These are phyloP conservation scores for Telopea speciosissima DNA, from an alignment of 177 flowering plant genomes.

Conservation along the genomic window DNA sequence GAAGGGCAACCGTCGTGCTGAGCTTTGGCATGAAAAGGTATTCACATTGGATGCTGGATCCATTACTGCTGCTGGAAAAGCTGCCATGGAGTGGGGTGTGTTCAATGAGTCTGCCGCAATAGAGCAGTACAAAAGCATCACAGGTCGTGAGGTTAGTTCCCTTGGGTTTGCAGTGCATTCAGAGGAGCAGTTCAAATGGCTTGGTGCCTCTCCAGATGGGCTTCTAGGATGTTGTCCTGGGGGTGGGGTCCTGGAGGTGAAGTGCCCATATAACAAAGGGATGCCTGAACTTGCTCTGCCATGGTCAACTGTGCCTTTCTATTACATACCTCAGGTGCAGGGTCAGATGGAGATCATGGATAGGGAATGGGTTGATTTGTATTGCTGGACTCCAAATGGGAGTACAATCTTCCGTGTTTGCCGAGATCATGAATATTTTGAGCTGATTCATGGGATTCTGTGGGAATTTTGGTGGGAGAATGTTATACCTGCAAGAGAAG, in stretches of 20 bases:
- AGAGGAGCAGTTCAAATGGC: conserved; percentile 52
- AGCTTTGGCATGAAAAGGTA: conserved; percentile 94
- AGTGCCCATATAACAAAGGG: conserved; percentile 93
- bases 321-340: conserved; percentile 97
- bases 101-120: conserved; percentile 69
- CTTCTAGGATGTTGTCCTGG: conserved; percentile 55
- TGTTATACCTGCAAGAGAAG: conserved; percentile 85
- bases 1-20: conserved; percentile 76
- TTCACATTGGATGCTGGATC: conserved; percentile 32
- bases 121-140: conserved; percentile 71
- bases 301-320: conserved; percentile 77
- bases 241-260: conserved; percentile 92
- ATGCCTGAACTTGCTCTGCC: conserved; percentile 80
- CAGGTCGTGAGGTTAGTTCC: conserved; percentile 71
- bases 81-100: conserved; percentile 94
- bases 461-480: conserved; percentile 96
- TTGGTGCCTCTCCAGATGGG: conserved; percentile 98
- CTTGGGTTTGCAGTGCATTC: conserved; percentile 74
- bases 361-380: conserved; percentile 88
- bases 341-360: conserved; percentile 96
- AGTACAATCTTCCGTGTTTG: conserved; percentile 73
- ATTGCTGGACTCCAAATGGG: conserved; percentile 94
- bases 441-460: conserved; percentile 61
- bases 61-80: conserved; percentile 25
- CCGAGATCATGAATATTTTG: conserved; percentile 70